Base-by-base conservation (phyloP, 345 rosid genomes). In the Syzygium jambos region DNA sequence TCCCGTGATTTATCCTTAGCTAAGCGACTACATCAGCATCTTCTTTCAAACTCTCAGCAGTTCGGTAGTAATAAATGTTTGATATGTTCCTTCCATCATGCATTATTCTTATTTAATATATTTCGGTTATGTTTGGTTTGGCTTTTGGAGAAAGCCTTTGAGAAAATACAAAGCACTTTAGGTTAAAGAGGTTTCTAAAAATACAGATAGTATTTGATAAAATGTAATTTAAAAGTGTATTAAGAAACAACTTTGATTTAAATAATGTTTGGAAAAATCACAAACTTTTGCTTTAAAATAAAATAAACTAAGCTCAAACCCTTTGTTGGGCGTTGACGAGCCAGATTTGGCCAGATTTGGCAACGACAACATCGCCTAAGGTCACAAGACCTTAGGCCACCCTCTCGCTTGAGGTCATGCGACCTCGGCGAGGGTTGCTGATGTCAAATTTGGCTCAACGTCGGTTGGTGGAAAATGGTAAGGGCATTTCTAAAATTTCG, bases 241-340 rank as follows among this genome's bases (percentile, higher is more conserved):
- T 15, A 9, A 2, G 41, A 1, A 29, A 29, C 19, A 29, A 63
- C 5, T 63, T 63, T 29, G 10, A 38, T 29, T 52, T 15, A 15
- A 7, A 17, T 29, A 8, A 5, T 63, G 19, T 63, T 63, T 29
- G 5, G 13, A 63, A 63, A 29, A 29, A 63, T 63, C 41, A 63
- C 38, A 29, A 9, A 63, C 21, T 63, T 63, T 63, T n/a, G 19
- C 38, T 29, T 63, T 29, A 13, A 3, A n/a, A n/a, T n/a, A 6
- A 63, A 63, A n/a, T 14, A 63, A 63, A 30, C 8, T 65, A 11
- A 65, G 30, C 23, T 8, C 22, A 0, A 30, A 65, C 11, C 30
- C 43, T 65, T 8, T 2, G 41, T 17, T 6, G 16, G 78, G 16
- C 22, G 4, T 17, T 0, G 2, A 4, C 1, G 9, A 29, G 22